Percentiles rank a stretch among this genome's conserved stretches.
These are phyloP conservation scores for Excoecaria cochinchinensis DNA, from an alignment of 345 rosid genomes.

Conservation along the genomic window DNA sequence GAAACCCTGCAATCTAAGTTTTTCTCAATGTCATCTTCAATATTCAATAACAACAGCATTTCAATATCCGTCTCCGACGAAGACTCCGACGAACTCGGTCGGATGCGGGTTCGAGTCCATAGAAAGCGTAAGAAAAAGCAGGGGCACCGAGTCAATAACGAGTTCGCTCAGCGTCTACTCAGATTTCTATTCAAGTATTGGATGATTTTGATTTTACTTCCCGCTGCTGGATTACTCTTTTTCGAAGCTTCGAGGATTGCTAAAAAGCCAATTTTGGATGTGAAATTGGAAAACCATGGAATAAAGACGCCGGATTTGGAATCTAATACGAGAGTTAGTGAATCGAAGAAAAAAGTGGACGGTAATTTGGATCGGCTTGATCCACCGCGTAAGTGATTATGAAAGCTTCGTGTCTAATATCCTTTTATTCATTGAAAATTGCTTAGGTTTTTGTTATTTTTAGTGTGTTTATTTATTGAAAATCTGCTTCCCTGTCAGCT, in stretches of 20 bases:
- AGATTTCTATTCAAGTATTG: slow-evolving; percentile 61
- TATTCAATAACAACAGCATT: slow-evolving; percentile 44
- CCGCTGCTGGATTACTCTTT: slow-evolving; percentile 50
- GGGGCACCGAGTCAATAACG: slow-evolving; percentile 37
- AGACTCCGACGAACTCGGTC: slow-evolving; percentile 57
- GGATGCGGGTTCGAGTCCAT: slow-evolving; percentile 63
- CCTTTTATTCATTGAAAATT: not conserved
- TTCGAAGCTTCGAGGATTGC: slow-evolving; percentile 69
- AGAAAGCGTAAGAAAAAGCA: slow-evolving; percentile 65
- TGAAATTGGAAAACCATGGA: slow-evolving; percentile 9
- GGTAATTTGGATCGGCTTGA: slow-evolving; percentile 58
- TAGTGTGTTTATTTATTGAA: not conserved
- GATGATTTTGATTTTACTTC: slow-evolving; percentile 52
- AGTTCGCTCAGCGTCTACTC: slow-evolving; percentile 44
- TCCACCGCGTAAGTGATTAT: slow-evolving; percentile 48
- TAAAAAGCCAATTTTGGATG: slow-evolving; percentile 26
- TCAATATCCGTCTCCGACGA: slow-evolving; percentile 75
- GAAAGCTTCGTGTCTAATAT: not conserved
- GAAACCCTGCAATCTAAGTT: not conserved
- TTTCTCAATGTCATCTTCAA: slow-evolving; percentile 27
- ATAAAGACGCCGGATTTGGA: slow-evolving; percentile 1
- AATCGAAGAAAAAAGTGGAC: slow-evolving; percentile 24
- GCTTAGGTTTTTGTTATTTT: no score
- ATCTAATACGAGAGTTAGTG: not conserved
- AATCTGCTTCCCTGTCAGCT: not conserved